Evolutionary conservation across 2,329 filamentous ascomycete species (phyloP), one percentile per base, ranked within the genome.

Genomic region (Conoideocrella luteorostrata): DNA sequence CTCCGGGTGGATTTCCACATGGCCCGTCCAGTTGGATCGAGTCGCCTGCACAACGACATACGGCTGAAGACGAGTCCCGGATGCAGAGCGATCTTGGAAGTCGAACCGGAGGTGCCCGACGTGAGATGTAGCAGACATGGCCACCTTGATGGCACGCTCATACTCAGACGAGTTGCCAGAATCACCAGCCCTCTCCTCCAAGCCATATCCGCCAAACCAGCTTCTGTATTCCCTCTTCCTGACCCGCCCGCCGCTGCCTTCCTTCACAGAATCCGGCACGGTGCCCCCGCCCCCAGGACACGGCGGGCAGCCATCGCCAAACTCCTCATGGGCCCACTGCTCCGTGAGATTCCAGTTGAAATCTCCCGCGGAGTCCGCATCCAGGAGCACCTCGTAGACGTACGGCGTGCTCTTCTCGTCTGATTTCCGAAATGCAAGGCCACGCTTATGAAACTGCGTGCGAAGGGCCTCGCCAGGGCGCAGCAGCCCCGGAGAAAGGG

Each of bases 1-100:
- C 2, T 54, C 39, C 0, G 55, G 39, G 43, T 72, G 61, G 37
- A 73, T 64, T 10, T 61, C 50, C 28, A 63, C 64, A 37, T 63
- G 56, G 0, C 69, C 69, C 7, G 67, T 71, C 69, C 69, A 72
- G 26, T 71, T 71, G 35, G 62, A 58, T 7, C 69, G 62, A 4
- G 66, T 69, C 3, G 63, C 62, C 49, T 72, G 66, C n/a, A 72
- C 56, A 28, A 63, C 65, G 2, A 72, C 56, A 47, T 68, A 67
- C 0, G 64, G 68, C 17, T 47, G 42, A 26, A 56, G 45, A 1
- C 50, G 13, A 2, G 17, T 24, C 7, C 46, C 17, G 2, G 30
- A 21, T 4, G 43, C 20, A 5, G 29, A 22, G 2, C 29, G 30
- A 2, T 55, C 36, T 21, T 59, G 46, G 37, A 66, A 71, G 22